These are phyloP conservation scores for Calonectria crousiana DNA, from an alignment of 2,329 filamentous ascomycete species.

Conservation along the genomic window DNA sequence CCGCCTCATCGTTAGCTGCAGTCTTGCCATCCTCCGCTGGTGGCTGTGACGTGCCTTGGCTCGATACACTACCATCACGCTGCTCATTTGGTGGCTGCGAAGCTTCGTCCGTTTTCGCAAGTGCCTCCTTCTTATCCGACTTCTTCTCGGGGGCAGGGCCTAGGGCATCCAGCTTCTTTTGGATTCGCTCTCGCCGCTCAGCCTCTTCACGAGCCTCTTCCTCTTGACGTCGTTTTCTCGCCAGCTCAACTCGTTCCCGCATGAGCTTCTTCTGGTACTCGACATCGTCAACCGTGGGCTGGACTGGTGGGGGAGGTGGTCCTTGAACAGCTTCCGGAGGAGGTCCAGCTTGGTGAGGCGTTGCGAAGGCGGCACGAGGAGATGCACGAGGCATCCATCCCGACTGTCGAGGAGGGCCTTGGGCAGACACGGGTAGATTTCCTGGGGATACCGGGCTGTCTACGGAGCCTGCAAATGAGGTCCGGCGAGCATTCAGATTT, in stretches of 20 bases:
- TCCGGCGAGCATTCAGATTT: slow-evolving; percentile 57
- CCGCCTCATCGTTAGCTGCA: slow-evolving; percentile 19
- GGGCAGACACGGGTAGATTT: slow-evolving; percentile 41
- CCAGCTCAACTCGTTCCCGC: slow-evolving; percentile 77
- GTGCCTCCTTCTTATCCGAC: slow-evolving; percentile 64
- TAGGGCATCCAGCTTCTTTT: slow-evolving; percentile 78
- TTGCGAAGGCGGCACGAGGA: slow-evolving; percentile 56
- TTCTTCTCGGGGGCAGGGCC: slow-evolving; percentile 73
- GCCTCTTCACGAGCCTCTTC: slow-evolving; percentile 80
- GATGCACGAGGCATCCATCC: slow-evolving; percentile 54
- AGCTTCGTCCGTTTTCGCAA: slow-evolving; percentile 56
- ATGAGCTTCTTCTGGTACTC: slow-evolving; percentile 79
- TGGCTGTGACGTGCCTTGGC: slow-evolving; percentile 28
- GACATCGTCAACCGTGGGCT: slow-evolving; percentile 65
- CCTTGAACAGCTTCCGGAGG: slow-evolving; percentile 47
- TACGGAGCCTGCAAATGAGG: slow-evolving; percentile 62
- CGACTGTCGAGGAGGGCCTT: slow-evolving; percentile 42
- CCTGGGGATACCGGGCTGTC: slow-evolving; percentile 64
- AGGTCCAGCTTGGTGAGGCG: slow-evolving; percentile 49
- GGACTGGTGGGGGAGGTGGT: slow-evolving; percentile 47
- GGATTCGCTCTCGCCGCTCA: slow-evolving; percentile 77
- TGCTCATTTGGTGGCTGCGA: slow-evolving; percentile 51
- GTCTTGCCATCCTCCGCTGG: slow-evolving; percentile 31
- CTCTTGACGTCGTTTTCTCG: slow-evolving; percentile 75
- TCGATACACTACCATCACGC: slow-evolving; percentile 38